phyloP scores from a whole-genome alignment of 805 yeast species.

The Ascoidea tarda region DNA sequence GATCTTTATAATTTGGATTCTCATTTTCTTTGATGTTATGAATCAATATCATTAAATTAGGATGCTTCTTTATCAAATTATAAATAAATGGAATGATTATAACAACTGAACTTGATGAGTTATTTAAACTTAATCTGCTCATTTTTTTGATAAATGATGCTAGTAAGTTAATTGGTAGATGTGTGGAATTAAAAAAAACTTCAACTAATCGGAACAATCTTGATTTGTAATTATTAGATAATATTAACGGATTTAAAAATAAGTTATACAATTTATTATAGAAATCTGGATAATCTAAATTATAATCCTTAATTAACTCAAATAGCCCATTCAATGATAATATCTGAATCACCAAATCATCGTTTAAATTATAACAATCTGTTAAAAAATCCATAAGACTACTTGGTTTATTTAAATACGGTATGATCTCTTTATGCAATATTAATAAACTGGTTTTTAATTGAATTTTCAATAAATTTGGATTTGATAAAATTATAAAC shows the following conservation, averaged over 20 bases:
- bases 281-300: conserved; percentile 87
- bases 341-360: conserved; percentile 38
- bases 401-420: conserved; percentile 67
- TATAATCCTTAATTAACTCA: conserved; percentile 66
- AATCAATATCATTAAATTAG: conserved; percentile 81
- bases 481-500: conserved; percentile 38
- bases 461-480: conserved; percentile 33
- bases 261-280: conserved; percentile 70
- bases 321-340: conserved; percentile 80
- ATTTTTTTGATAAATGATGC: conserved; percentile 83
- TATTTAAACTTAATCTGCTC: conserved; percentile 56
- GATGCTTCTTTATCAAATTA: conserved; percentile 81
- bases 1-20: conserved; percentile 31
- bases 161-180: conserved; percentile 66
- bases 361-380: conserved; percentile 52
- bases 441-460: conserved; percentile 56
- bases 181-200: conserved; percentile 74
- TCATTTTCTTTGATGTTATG: conserved; percentile 32
- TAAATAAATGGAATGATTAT: conserved; percentile 83
- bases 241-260: conserved; percentile 48
- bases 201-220: conserved; percentile 83
- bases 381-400: conserved; percentile 87
- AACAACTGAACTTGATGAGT: conserved; percentile 84
- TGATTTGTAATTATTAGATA: conserved; percentile 71
- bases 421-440: conserved; percentile 75